phyloP scores from a whole-genome alignment of 108 stramenopile species.

The Cyclotella distinguenda region DNA sequence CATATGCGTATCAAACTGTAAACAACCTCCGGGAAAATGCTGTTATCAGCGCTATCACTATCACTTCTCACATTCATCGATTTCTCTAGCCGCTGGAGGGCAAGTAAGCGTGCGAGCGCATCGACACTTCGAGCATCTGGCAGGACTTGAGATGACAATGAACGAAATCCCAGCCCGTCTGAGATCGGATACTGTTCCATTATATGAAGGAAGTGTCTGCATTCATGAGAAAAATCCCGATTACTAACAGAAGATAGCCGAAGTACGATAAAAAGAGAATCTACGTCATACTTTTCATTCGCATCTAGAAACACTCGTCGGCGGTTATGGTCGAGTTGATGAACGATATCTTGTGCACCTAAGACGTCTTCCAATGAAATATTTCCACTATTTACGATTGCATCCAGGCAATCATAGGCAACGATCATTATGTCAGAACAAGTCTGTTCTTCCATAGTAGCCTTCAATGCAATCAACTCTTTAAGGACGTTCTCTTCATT shows the following conservation, averaged over 20 bases:
- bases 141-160: neutral
- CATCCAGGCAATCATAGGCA: constrained; percentile 39
- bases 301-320: constrained; percentile 13
- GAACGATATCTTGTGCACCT: constrained; percentile 35
- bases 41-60: neutral
- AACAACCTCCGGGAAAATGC: constrained; percentile 4
- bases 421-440: constrained; percentile 32
- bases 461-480: constrained; percentile 26
- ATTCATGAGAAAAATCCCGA: constrained; percentile 15
- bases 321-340: constrained; percentile 3
- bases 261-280: constrained; percentile 26
- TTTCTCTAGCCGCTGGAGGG: constrained; percentile 35
- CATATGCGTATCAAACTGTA: constrained; percentile 21
- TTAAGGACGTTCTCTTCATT: constrained; percentile 11
- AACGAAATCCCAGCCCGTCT: neutral
- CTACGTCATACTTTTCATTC: constrained; percentile 29
- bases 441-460: constrained; percentile 14
- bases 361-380: constrained; percentile 42
- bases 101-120: constrained; percentile 36
- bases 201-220: constrained; percentile 27
- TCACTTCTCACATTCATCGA: neutral
- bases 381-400: constrained; percentile 34
- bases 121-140: constrained; percentile 8
- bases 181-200: constrained; percentile 43
- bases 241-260: neutral